Evolutionary conservation across 345 rosid species (phyloP).

Genomic region (Heritiera littoralis): DNA sequence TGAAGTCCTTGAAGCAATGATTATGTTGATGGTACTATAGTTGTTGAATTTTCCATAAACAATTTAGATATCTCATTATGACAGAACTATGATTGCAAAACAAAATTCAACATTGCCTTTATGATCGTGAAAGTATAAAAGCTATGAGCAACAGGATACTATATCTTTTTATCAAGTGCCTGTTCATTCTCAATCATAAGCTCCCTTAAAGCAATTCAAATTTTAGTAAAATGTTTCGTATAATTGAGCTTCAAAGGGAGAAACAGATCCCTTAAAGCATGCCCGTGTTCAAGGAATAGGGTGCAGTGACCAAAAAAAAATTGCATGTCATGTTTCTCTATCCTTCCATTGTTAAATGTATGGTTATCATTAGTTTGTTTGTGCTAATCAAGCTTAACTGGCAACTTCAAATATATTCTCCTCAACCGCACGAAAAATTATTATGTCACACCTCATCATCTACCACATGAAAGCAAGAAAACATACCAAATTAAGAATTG

Average conservation of each 20-base stretch:
- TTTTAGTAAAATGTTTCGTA: no score
- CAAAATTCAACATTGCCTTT: not conserved
- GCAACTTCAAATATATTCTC: slow-evolving; percentile 23
- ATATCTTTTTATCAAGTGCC: not conserved
- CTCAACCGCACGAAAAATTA: not conserved
- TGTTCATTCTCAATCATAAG: no score
- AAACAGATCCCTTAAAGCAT: slow-evolving; percentile 35
- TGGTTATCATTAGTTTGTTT: slow-evolving; percentile 19
- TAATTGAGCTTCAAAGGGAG: slow-evolving; percentile 7
- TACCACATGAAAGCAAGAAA: slow-evolving; percentile 27
- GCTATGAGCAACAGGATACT: not conserved
- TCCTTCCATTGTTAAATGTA: not conserved
- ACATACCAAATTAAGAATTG: not conserved
- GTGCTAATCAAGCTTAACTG: slow-evolving; percentile 21
- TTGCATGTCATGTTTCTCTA: not conserved
- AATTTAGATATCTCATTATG: not conserved
- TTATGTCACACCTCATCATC: not conserved
- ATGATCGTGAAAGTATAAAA: not conserved
- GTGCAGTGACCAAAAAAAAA: slow-evolving; percentile 14
- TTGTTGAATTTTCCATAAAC: not conserved
- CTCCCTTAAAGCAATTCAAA: no score
- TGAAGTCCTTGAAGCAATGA: not conserved
- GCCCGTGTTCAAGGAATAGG: slow-evolving; percentile 39
- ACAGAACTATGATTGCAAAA: not conserved
- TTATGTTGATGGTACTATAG: not conserved